Conservation (phyloP, 2,329 filamentous ascomycete genomes). For the Daldinia sp. region DNA sequence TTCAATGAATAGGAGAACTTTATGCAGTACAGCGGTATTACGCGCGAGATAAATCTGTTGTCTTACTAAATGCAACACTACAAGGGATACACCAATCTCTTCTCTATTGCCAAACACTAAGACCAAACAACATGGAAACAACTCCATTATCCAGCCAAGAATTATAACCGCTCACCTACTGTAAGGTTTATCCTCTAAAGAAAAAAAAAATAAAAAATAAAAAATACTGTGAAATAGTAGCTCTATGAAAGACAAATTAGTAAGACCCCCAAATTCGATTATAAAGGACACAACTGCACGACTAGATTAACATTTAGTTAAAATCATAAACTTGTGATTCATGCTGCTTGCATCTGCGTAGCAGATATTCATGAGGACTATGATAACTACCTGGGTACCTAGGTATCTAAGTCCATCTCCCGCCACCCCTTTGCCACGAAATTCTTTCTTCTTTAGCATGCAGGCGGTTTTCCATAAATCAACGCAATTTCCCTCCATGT, state of each 20-base stretch:
- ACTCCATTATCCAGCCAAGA: too few relatives aligned
- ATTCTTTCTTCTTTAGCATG: background rate
- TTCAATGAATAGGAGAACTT: background rate
- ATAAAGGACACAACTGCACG: background rate
- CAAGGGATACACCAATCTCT: background rate
- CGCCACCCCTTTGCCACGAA: background rate
- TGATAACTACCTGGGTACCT: too few relatives aligned
- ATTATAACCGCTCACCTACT: too few relatives aligned
- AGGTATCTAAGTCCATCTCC: background rate
- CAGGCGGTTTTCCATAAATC: background rate
- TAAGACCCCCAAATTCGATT: background rate
- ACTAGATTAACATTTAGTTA: background rate
- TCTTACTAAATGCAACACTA: background rate
- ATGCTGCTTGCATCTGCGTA: background rate
- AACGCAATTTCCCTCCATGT: background rate
- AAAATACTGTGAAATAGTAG: too few relatives aligned
- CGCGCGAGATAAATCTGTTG: background rate
- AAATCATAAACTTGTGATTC: background rate
- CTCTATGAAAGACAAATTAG: background rate
- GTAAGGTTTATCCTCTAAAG: too few relatives aligned
- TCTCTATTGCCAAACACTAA: too few relatives aligned
- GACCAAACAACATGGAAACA: too few relatives aligned
- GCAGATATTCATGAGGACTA: background rate
- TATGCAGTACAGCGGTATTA: background rate
- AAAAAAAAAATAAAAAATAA: too few relatives aligned